A percentile compares a stretch with the other conserved stretches of the same genome.
Conservation (phyloP, 495 filamentous ascomycete species). For the Astrothelium macrocarpum region DNA sequence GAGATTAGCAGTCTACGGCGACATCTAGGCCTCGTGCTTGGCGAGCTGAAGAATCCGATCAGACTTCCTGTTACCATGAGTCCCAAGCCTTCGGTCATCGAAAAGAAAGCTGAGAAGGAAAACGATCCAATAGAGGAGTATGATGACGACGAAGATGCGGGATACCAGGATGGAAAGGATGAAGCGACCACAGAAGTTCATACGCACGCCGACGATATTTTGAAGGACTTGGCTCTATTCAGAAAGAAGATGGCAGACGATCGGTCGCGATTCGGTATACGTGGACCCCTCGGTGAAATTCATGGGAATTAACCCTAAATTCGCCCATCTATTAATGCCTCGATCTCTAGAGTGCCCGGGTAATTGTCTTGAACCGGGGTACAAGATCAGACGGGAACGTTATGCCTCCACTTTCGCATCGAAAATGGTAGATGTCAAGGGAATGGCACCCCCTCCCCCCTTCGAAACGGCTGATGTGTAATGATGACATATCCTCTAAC, state of each 20-base stretch:
- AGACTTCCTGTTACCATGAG: conserved; percentile 37
- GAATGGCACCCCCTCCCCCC: no score
- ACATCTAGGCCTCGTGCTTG: conserved; percentile 77
- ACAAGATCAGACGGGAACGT: no score
- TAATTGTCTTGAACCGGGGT: background rate
- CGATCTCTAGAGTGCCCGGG: background rate
- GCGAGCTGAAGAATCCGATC: conserved; percentile 83
- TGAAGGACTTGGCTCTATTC: conserved; percentile 72
- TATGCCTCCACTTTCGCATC: no score
- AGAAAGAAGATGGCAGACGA: conserved; percentile 77
- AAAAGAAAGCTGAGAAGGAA: conserved; percentile 22
- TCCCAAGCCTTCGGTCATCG: conserved; percentile 10
- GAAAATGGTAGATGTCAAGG: no score
- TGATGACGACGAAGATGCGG: conserved; percentile 37
- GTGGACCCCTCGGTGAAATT: background rate
- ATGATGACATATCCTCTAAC: background rate
- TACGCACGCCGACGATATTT: conserved; percentile 50
- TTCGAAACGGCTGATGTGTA: background rate
- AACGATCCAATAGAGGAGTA: conserved; percentile 26
- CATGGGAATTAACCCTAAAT: background rate
- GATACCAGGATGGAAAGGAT: conserved; percentile 34
- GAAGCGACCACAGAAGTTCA: conserved; percentile 52
- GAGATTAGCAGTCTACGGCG: conserved; percentile 83
- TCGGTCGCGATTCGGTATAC: conserved; percentile 43
- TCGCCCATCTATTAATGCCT: background rate